Conservation (phyloP, 2,329 filamentous ascomycete species). For the Metarhizium rileyi region DNA sequence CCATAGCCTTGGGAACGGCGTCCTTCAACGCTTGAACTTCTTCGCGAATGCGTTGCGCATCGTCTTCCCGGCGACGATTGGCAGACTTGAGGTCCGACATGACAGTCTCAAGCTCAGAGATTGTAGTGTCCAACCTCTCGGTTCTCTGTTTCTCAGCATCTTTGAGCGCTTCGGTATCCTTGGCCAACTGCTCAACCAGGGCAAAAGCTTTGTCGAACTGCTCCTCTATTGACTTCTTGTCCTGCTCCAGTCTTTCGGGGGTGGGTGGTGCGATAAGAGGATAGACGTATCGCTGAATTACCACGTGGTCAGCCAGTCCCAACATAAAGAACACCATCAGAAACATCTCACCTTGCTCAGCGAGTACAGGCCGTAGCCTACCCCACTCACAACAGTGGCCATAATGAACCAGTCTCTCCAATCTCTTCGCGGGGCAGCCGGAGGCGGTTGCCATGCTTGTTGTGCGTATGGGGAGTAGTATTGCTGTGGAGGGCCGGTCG, state of each 20-base stretch:
- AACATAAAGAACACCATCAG: neutral
- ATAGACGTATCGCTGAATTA: slow-evolving; percentile 68
- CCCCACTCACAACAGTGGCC: slow-evolving; percentile 86
- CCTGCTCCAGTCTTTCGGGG: slow-evolving; percentile 83
- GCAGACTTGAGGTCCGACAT: slow-evolving; percentile 73
- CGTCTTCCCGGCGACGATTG: slow-evolving; percentile 74
- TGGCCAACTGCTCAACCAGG: slow-evolving; percentile 81
- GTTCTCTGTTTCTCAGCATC: slow-evolving; percentile 76
- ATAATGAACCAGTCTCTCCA: slow-evolving; percentile 99
- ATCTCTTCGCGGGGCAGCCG: slow-evolving; percentile 65
- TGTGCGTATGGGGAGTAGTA: slow-evolving; percentile 41
- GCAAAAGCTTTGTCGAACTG: slow-evolving; percentile 88
- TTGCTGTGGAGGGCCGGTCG: slow-evolving; percentile 31
- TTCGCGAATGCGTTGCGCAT: slow-evolving; percentile 74
- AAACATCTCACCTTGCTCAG: slow-evolving; percentile 63
- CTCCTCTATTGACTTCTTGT: slow-evolving; percentile 87
- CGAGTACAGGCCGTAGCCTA: slow-evolving; percentile 80
- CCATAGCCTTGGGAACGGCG: slow-evolving; percentile 77
- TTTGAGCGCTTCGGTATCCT: slow-evolving; percentile 85
- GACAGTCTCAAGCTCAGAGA: slow-evolving; percentile 76
- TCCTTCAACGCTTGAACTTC: slow-evolving; percentile 78
- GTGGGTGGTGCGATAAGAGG: slow-evolving; percentile 90
- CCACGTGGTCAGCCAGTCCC: neutral
- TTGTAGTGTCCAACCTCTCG: slow-evolving; percentile 68
- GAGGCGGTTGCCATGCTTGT: slow-evolving; percentile 48